Conservation (phyloP, 116 monocot genomes). For the Cymodocea nodosa region DNA sequence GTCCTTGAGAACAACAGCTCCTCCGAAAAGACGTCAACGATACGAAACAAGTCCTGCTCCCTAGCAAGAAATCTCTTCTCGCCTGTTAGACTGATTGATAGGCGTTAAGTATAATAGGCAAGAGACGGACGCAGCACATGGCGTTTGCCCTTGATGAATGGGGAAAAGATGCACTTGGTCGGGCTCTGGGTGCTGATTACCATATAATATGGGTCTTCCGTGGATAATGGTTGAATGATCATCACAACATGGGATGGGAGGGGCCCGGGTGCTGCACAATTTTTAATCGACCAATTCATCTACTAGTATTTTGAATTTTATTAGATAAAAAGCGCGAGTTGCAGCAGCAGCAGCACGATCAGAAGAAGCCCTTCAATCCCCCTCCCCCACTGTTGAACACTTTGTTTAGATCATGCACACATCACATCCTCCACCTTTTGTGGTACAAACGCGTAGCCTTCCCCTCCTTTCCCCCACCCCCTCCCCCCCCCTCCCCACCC, state of each 20-base stretch:
- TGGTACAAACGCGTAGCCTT: neutral
- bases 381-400: neutral
- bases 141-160: constrained; percentile 8
- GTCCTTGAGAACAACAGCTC: neutral
- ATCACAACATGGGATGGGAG: too few species aligned
- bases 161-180: constrained; percentile 9
- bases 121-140: neutral
- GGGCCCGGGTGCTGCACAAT: too few species aligned
- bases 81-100: neutral
- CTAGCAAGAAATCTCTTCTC: neutral
- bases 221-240: too few species aligned
- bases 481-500: too few species aligned
- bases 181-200: too few species aligned
- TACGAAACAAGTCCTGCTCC: constrained; percentile 1
- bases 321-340: neutral
- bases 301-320: too few species aligned
- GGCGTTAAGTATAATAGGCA: neutral
- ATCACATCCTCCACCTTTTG: constrained; percentile 1
- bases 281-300: too few species aligned
- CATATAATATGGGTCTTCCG: too few species aligned
- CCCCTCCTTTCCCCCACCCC: too few species aligned
- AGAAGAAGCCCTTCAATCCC: neutral
- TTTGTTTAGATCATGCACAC: neutral
- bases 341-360: neutral
- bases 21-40: neutral